Conservation (phyloP, 106 monocot species). For the Xerophyta viscosa region DNA sequence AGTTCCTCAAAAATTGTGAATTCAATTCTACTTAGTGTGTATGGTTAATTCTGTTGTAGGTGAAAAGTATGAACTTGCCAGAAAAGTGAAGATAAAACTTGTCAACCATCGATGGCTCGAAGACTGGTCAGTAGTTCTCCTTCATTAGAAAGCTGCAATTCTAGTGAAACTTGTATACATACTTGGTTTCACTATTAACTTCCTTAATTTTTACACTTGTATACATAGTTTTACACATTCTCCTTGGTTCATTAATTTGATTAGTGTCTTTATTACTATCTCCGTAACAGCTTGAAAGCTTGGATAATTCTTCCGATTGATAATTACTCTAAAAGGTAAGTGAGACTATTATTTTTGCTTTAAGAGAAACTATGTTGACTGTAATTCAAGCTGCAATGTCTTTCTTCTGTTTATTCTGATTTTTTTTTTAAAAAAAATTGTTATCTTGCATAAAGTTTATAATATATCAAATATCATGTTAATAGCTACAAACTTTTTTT, state of each 20-base stretch:
- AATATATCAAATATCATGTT: too few species aligned
- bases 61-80: slow-evolving; percentile 94
- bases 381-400: too few species aligned
- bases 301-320: slow-evolving; percentile 78
- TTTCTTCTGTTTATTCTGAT: too few species aligned
- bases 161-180: too few species aligned
- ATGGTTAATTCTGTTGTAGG: slow-evolving; percentile 27
- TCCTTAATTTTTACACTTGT: too few species aligned
- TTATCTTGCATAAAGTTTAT: too few species aligned
- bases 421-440: too few species aligned
- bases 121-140: slow-evolving; percentile 76
- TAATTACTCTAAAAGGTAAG: slow-evolving; percentile 71
- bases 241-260: neutral
- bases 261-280: slow-evolving; percentile 1
- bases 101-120: slow-evolving; percentile 94
- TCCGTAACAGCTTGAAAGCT: slow-evolving; percentile 55
- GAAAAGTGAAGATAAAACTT: slow-evolving; percentile 89
- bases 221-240: neutral
- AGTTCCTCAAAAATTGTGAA: neutral
- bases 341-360: neutral
- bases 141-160: too few species aligned
- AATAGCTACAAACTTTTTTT: too few species aligned
- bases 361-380: too few species aligned
- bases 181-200: too few species aligned
- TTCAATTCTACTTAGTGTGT: neutral